Evolutionary conservation across 1,284 basidiomycete genomes (phyloP), one percentile per base, ranked within the genome.

Genomic region (Boletellus deceptivus): DNA sequence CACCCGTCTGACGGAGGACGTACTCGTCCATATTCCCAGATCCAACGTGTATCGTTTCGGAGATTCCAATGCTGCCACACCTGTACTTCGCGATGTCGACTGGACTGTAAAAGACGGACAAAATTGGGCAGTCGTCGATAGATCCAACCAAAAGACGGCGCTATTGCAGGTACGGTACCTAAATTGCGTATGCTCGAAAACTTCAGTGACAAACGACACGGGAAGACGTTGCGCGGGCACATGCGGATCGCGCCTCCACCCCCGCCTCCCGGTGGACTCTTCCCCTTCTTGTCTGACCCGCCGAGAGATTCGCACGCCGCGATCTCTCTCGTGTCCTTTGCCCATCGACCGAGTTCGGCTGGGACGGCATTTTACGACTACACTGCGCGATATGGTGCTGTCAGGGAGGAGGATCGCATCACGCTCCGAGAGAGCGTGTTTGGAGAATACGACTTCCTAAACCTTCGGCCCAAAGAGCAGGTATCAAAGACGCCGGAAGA

Each of bases 321-420:
- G 14, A 70, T 93, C 34, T 73, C 82, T 6, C 75, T 88, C 42
- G 85, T 93, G 5, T 86, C 87, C 0, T 93, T 93, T 61, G 78
- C 84, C 0, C 83, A 89, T 52, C 77, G 84, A 37, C 72, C 75
- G 4, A 75, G 72, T 39, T 72, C 78, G 0, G 70, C 77, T 0
- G 79, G 83, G 0, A 77, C 86, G 6, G 89, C 79, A n/a, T 98
- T 97, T 69, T 89, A 89, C 54, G 93, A 97, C 70, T 96, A 89
- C 64, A 91, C 91, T 0, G 91, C 92, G 1, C 83, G 93, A 4
- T 98, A 95, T 64, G 92, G 91, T 20, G 86, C 89, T 0, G 78
- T 94, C 35, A 76, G 88, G 17, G 92, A 95, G 35, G 89, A 88
- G 62, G 91, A 95, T 63, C 76, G 78, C 33, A 65, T 82, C 48